A percentile compares a stretch with the other conserved stretches of the same genome.
Conservation (phyloP, 768 basidiomycete species). For the Gyrodon lividus region DNA sequence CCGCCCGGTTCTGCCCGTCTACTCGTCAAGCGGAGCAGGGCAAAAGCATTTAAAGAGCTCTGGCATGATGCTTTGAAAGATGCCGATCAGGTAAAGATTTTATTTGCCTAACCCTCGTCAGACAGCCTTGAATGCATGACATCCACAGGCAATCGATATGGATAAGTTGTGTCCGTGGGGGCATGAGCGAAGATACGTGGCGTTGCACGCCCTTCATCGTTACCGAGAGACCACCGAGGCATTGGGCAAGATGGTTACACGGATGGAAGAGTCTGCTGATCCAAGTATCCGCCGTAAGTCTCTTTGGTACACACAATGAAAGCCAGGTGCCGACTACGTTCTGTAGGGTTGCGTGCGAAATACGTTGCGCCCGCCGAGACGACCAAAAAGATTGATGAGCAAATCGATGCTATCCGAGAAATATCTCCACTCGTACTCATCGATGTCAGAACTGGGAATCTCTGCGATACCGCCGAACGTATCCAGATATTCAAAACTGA, state of each 20-base stretch:
- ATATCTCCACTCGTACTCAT: constrained; percentile 12
- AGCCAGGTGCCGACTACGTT: background rate
- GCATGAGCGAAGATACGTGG: constrained; percentile 2
- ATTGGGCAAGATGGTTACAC: background rate
- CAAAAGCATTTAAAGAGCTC: background rate
- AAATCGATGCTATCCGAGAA: background rate
- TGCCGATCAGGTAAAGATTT: constrained; percentile 4
- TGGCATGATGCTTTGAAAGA: constrained; percentile 12
- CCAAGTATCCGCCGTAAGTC: background rate
- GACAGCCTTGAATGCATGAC: background rate
- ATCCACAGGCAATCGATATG: background rate
- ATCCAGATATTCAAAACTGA: background rate
- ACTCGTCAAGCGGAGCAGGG: constrained; percentile 11
- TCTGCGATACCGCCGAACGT: background rate
- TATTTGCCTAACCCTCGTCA: background rate
- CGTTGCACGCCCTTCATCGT: constrained; percentile 1
- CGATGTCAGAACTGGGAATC: constrained; percentile 4
- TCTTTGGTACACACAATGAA: background rate
- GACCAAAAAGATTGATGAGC: background rate
- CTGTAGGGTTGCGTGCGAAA: background rate
- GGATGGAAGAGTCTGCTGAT: background rate
- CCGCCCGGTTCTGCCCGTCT: background rate
- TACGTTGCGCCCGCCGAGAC: background rate
- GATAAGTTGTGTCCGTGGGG: background rate
- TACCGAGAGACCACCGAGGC: background rate